phyloP scores from a whole-genome alignment of 2,329 filamentous ascomycete genomes.

The Elsinoe perseae region DNA sequence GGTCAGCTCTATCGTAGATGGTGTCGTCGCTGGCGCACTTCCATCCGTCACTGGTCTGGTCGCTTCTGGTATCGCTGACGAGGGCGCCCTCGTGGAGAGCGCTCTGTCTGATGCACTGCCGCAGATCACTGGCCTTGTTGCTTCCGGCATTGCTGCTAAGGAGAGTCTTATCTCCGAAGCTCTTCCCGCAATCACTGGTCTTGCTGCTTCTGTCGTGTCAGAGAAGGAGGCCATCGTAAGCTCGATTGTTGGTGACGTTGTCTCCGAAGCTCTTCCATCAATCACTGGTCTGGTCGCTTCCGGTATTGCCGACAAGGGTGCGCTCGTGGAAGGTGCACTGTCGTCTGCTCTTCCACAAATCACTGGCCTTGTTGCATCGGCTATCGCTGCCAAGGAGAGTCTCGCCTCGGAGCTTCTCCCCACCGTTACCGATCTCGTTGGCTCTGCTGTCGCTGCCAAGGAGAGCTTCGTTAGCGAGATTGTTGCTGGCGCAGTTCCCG shows the following conservation, averaged over 20 bases:
- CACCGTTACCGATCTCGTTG: not conserved
- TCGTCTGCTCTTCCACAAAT: not conserved
- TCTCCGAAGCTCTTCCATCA: not conserved
- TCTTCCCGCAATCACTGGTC: not conserved
- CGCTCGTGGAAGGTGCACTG: not conserved
- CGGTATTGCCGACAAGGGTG: not conserved
- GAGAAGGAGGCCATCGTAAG: not conserved
- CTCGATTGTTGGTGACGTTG: not conserved
- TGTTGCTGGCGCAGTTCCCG: not conserved
- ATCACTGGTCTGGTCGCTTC: not conserved
- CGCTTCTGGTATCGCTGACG: not conserved
- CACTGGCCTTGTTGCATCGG: not conserved
- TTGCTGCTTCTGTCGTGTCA: not conserved
- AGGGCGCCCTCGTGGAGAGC: not conserved
- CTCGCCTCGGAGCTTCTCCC: not conserved
- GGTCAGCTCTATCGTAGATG: not conserved
- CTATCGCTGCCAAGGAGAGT: not conserved
- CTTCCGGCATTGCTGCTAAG: constrained; percentile 3
- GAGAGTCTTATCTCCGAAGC: not conserved
- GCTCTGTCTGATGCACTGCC: not conserved
- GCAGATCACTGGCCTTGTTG: not conserved
- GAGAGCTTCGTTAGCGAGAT: constrained; percentile 6
- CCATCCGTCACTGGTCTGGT: not conserved
- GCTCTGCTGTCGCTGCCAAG: not conserved
- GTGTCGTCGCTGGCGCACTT: not conserved